Evolutionary conservation across 768 basidiomycete genomes (phyloP), one percentile per base, ranked within the genome.

Genomic region (Cystoderma amianthinum): DNA sequence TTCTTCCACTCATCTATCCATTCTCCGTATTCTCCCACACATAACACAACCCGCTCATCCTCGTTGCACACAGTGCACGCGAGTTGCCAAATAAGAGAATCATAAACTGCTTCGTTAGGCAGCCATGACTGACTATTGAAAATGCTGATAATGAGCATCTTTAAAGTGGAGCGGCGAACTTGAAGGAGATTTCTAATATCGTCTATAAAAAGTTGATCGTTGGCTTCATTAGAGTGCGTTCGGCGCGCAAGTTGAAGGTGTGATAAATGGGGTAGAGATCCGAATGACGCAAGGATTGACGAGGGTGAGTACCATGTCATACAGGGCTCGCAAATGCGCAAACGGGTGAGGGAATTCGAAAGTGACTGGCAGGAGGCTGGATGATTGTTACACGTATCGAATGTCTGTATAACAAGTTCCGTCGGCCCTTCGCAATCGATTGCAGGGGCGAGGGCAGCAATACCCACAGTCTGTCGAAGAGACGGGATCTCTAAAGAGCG

Each of bases 201-300:
- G 7, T 59, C 50, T 2, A 55, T 52, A 39, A 72, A 72, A 13
- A 51, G 40, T 5, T 46, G 16, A 48, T 72, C 70, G 41, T 72
- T 72, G 18, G 62, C 65, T 42, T 53, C 52, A 45, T 70, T 72
- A 3, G 67, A 64, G 36, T 66, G 55, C 16, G 62, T 56, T 1
- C 61, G 60, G 22, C 70, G 67, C 2, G 67, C 49, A 6, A 72
- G 52, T 38, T 67, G 58, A 13, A 71, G 51, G 47, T 71, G 63
- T 2, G 69, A 58, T 4, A 72, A 58, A 19, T 60, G 45, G 1
- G 61, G 61, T 3, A 64, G 55, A n/a, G 52, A 25, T 3, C 62
- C 62, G 37, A 68, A 63, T 15, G 56, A 48, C 5, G 42, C 47
- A 24, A 69, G 49, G 20, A 66, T 62, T 16, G 56, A 47, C 19